Evolutionary conservation across 805 yeast genomes (phyloP).

Genomic region (Nakazawaea wyomingensis): DNA sequence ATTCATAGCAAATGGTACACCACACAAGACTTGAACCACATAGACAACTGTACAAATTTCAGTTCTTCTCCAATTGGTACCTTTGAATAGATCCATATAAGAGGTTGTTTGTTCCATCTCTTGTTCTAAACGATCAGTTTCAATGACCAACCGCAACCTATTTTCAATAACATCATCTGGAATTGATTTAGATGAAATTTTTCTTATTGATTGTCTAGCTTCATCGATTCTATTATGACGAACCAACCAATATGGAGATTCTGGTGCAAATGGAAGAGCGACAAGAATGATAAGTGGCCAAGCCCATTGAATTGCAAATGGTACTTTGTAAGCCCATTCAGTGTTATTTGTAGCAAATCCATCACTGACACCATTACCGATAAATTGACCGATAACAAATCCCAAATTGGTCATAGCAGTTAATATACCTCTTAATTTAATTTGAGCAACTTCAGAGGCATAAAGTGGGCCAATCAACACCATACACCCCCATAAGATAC

Average conservation of each 20-base stretch:
- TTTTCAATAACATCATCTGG: conserved; percentile 33
- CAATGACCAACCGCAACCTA: conserved; percentile 6
- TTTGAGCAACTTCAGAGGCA: conserved; percentile 52
- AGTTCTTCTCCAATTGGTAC: conserved; percentile 41
- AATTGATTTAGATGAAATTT: conserved; percentile 19
- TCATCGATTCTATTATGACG: conserved; percentile 34
- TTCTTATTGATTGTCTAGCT: conserved; percentile 35
- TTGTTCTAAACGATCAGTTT: background rate
- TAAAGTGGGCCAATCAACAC: conserved; percentile 46
- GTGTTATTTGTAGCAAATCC: conserved; percentile 22
- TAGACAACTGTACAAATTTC: conserved; percentile 39
- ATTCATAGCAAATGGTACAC: conserved; percentile 34
- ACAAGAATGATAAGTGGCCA: conserved; percentile 47
- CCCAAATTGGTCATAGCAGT: conserved; percentile 45
- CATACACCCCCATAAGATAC: conserved; percentile 50
- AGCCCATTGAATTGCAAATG: conserved; percentile 57
- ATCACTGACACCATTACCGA: conserved; percentile 45
- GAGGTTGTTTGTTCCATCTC: conserved; percentile 11
- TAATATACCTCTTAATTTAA: conserved; percentile 42
- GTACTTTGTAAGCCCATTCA: conserved; percentile 43
- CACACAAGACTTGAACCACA: conserved; percentile 40
- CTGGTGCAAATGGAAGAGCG: conserved; percentile 43
- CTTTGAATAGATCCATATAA: conserved; percentile 39
- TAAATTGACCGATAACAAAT: conserved; percentile 53
- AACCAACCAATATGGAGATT: conserved; percentile 54